Evolutionary conservation across 495 filamentous ascomycete species (phyloP).

Genomic region (Talaromyces wortmannii): DNA sequence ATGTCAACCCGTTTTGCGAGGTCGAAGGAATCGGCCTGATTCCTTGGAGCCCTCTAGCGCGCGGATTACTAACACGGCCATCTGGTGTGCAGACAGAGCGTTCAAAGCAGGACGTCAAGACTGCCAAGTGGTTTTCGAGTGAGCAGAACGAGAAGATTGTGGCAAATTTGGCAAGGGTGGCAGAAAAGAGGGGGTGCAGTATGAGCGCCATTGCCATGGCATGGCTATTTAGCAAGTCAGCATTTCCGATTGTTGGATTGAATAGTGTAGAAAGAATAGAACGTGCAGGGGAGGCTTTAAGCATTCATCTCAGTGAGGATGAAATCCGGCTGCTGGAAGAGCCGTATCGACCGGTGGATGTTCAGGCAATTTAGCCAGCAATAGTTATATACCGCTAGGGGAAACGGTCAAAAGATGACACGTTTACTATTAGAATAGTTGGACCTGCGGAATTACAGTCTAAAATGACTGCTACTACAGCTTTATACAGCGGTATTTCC

Average conservation of each 20-base stretch:
- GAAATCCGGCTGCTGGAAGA: constrained; percentile 55
- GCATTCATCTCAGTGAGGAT: constrained; percentile 41
- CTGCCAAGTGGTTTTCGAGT: constrained; percentile 32
- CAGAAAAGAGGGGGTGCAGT: constrained; percentile 43
- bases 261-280: constrained; percentile 49
- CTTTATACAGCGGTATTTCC: constrained; percentile 10
- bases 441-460: constrained; percentile 15
- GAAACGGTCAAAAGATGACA: no score
- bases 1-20: constrained; percentile 62
- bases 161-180: constrained; percentile 47
- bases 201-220: constrained; percentile 60
- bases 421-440: constrained; percentile 9
- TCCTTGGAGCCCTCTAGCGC: constrained; percentile 54
- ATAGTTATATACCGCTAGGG: no score
- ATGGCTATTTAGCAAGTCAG: constrained; percentile 44
- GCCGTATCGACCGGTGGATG: neutral
- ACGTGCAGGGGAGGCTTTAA: constrained; percentile 38
- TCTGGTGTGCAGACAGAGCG: constrained; percentile 9
- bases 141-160: constrained; percentile 38
- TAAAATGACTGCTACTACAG: constrained; percentile 15
- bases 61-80: constrained; percentile 45
- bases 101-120: constrained; percentile 18
- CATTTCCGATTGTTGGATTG: constrained; percentile 57
- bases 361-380: no score
- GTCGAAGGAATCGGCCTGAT: constrained; percentile 61